Evolutionary conservation across 192 early-diverging fungal genomes (phyloP).

Genomic region (Rhizophagus sp.): DNA sequence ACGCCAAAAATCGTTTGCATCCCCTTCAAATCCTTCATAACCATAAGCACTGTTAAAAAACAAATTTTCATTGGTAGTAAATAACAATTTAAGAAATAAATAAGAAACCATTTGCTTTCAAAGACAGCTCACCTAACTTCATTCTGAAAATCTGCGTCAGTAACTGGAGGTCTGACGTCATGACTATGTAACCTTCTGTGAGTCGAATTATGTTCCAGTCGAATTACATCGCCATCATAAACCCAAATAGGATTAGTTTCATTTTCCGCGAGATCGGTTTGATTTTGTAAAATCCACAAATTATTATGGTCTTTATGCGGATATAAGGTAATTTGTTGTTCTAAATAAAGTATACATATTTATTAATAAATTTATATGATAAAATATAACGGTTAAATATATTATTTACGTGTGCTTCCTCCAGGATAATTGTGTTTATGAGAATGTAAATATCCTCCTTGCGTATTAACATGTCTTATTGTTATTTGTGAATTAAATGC

Average conservation of each 20-base stretch:
- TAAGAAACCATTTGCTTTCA: background rate
- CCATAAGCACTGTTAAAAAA: slow-evolving; percentile 58
- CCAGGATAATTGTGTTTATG: slow-evolving; percentile 63
- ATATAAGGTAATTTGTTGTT: slow-evolving; percentile 50
- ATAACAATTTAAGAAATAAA: background rate
- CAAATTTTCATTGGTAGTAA: no score
- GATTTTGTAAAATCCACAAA: slow-evolving; percentile 64
- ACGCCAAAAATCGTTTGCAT: slow-evolving; percentile 91
- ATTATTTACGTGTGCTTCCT: slow-evolving; percentile 71
- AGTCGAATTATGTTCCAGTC: slow-evolving; percentile 69
- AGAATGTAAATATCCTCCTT: slow-evolving; percentile 79
- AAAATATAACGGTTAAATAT: background rate
- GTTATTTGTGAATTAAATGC: slow-evolving; percentile 63
- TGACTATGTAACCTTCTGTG: slow-evolving; percentile 72
- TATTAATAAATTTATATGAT: background rate
- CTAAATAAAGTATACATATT: slow-evolving; percentile 27
- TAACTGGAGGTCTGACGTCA: slow-evolving; percentile 65
- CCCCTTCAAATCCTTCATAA: slow-evolving; percentile 72
- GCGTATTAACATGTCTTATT: slow-evolving; percentile 68
- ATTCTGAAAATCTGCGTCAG: slow-evolving; percentile 72
- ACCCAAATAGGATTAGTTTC: slow-evolving; percentile 49
- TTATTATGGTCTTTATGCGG: slow-evolving; percentile 84
- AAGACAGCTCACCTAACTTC: slow-evolving; percentile 57
- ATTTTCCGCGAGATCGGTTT: slow-evolving; percentile 33
- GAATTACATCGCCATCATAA: slow-evolving; percentile 72